These are phyloP conservation scores for Cladorrhinum samala DNA, from an alignment of 495 filamentous ascomycete species.

Conservation along the genomic window DNA sequence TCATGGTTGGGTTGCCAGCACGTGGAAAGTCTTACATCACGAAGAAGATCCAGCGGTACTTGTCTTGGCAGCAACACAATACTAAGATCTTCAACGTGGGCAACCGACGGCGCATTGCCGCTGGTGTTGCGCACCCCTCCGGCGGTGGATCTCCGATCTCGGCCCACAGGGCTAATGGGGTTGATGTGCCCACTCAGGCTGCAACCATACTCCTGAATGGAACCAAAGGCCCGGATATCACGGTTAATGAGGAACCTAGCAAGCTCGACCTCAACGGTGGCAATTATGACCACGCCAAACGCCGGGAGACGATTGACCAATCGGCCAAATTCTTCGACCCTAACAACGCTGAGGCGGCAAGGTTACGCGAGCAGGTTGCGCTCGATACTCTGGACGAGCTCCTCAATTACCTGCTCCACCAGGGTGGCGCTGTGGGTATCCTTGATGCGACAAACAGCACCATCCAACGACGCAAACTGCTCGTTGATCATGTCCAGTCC, in stretches of 20 bases:
- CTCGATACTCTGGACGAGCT: constrained; percentile 89
- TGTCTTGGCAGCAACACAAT: constrained; percentile 96
- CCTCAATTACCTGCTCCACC: constrained; percentile 74
- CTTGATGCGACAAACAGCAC: constrained; percentile 97
- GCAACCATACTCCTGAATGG: constrained; percentile 47
- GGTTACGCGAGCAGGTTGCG: constrained; percentile 83
- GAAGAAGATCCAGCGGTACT: constrained; percentile 90
- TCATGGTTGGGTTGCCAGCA: constrained; percentile 96
- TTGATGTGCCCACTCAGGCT: constrained; percentile 36
- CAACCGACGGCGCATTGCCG: constrained; percentile 75
- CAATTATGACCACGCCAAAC: neutral
- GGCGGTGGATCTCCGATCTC: constrained; percentile 20
- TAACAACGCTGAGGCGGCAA: constrained; percentile 71
- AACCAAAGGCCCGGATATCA: constrained; percentile 27
- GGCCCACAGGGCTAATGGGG: constrained; percentile 11
- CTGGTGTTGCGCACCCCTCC: constrained; percentile 39
- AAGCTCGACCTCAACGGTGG: constrained; percentile 28
- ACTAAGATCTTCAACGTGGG: constrained; percentile 96
- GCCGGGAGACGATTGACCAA: constrained; percentile 65
- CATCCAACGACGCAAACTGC: constrained; percentile 68
- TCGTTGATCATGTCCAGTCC: constrained; percentile 75
- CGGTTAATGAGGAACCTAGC: constrained; percentile 27
- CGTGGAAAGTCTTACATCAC: constrained; percentile 97
- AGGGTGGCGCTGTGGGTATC: constrained; percentile 91
- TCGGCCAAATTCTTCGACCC: constrained; percentile 93